Conservation (phyloP, 2,329 filamentous ascomycete species). For the Clonostachys rosea region DNA sequence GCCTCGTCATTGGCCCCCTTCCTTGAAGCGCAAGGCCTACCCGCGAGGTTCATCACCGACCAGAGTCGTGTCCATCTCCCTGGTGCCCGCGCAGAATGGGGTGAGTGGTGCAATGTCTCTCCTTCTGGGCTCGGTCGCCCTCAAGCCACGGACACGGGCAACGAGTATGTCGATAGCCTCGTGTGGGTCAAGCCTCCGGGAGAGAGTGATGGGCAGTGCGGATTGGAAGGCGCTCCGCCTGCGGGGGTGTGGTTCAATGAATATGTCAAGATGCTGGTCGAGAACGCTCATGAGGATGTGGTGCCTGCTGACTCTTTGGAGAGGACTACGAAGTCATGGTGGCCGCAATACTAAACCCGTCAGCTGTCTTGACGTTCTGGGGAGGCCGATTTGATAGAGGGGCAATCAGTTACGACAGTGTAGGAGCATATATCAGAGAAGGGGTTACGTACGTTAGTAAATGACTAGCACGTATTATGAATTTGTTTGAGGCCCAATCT, state of each 20-base stretch:
- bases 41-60: constrained; percentile 33
- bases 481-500: too few relatives aligned
- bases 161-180: constrained; percentile 26
- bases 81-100: constrained; percentile 25
- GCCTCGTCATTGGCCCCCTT: constrained; percentile 25
- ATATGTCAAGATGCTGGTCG: constrained; percentile 27
- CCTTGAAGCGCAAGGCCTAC: constrained; percentile 26
- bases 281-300: constrained; percentile 21
- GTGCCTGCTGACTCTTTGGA: constrained; percentile 5
- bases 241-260: constrained; percentile 31
- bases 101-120: constrained; percentile 34
- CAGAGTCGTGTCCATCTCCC: constrained; percentile 28
- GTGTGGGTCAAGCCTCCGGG: constrained; percentile 35
- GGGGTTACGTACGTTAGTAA: too few relatives aligned
- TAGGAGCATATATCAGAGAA: too few relatives aligned
- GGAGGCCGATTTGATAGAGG: too few relatives aligned
- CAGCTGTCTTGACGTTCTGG: too few relatives aligned
- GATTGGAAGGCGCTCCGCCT: constrained; percentile 20
- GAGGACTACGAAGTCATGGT: constrained; percentile 4
- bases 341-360: neutral
- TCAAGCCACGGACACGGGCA: constrained; percentile 20
- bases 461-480: too few relatives aligned
- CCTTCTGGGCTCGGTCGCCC: constrained; percentile 27
- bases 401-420: too few relatives aligned
- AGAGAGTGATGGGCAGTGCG: constrained; percentile 30